phyloP scores from a whole-genome alignment of 192 early-diverging fungal genomes.

The Coemansia sp. region DNA sequence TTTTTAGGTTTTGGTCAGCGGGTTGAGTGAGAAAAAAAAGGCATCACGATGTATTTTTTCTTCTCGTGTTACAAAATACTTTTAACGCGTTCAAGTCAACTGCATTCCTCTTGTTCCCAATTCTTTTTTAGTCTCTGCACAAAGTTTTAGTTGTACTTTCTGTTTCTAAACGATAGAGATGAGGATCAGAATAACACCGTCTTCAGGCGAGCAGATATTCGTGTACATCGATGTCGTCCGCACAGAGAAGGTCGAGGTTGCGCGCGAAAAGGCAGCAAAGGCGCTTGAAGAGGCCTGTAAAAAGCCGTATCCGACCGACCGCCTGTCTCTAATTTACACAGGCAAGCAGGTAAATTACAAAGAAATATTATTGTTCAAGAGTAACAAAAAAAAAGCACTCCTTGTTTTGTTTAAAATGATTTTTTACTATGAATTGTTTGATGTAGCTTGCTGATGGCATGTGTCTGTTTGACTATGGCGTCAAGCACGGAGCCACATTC shows the following conservation, averaged over 20 bases:
- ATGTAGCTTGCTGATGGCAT: slow-evolving; percentile 39
- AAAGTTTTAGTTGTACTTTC: too few species aligned
- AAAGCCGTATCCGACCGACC: neutral
- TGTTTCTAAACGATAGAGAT: too few species aligned
- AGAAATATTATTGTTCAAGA: neutral
- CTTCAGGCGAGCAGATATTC: neutral
- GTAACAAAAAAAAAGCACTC: neutral
- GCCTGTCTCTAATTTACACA: neutral
- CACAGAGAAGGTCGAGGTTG: neutral
- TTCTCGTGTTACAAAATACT: too few species aligned
- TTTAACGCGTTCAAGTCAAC: too few species aligned
- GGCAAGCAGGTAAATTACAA: neutral
- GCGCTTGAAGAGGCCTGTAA: neutral
- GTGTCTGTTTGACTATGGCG: slow-evolving; percentile 40
- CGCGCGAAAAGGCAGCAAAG: neutral
- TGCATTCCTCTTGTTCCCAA: too few species aligned
- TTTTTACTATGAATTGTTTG: neutral
- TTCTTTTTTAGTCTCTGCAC: too few species aligned
- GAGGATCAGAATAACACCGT: neutral
- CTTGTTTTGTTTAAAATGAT: neutral
- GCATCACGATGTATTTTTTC: too few species aligned
- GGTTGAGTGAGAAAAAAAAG: too few species aligned
- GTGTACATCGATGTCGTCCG: neutral
- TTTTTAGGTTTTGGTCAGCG: too few species aligned
- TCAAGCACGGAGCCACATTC: slow-evolving; percentile 32